These are phyloP conservation scores for Paraphaeosphaeria minitans DNA, from an alignment of 2,329 filamentous ascomycete species.

Conservation along the genomic window DNA sequence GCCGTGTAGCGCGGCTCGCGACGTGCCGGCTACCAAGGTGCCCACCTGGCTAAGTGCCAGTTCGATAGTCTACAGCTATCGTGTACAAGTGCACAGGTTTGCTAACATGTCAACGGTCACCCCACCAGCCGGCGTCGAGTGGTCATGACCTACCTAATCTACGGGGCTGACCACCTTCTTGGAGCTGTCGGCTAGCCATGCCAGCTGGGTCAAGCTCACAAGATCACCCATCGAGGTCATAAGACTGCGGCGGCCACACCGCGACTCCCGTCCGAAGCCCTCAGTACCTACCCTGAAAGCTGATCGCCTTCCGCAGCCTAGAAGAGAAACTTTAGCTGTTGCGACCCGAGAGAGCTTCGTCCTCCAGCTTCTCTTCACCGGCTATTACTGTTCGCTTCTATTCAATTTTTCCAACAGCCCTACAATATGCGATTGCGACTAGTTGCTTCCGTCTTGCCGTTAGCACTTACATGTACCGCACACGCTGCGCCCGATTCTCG, in stretches of 20 bases:
- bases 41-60: constrained; percentile 12
- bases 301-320: constrained; percentile 4
- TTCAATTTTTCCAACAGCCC: neutral
- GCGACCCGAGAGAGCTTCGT: neutral
- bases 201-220: constrained; percentile 30
- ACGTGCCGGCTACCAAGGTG: constrained; percentile 10
- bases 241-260: constrained; percentile 26
- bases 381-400: neutral
- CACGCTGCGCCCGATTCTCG: constrained; percentile 31
- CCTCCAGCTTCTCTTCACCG: neutral
- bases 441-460: constrained; percentile 15
- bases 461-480: constrained; percentile 22
- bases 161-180: constrained; percentile 33
- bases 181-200: constrained; percentile 33
- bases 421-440: constrained; percentile 25
- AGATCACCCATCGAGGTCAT: constrained; percentile 30
- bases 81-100: constrained; percentile 6
- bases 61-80: constrained; percentile 4
- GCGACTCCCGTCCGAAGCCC: constrained; percentile 10
- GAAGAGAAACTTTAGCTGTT: constrained; percentile 12
- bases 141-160: constrained; percentile 43
- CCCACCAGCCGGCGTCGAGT: constrained; percentile 26
- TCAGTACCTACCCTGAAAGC: neutral
- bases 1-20: neutral
- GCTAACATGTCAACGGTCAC: constrained; percentile 3